Conservation (phyloP, 805 yeast species). For the Candida montana region DNA sequence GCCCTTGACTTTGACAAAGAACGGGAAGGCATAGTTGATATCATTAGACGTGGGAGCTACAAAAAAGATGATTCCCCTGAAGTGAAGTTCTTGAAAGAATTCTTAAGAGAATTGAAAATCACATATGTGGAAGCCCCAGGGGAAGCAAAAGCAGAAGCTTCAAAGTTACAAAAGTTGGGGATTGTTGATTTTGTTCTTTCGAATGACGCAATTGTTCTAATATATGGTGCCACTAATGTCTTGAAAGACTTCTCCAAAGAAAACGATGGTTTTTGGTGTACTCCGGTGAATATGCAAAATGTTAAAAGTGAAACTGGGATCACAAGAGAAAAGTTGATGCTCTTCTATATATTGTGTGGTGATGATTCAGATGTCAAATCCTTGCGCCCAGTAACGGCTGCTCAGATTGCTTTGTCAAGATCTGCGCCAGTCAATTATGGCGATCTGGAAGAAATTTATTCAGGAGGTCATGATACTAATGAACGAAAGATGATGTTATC, state of each 20-base stretch:
- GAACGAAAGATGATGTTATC: slow-evolving; percentile 16
- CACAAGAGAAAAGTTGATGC: slow-evolving; percentile 36
- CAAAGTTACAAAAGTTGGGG: slow-evolving; percentile 52
- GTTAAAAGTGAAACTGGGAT: slow-evolving; percentile 37
- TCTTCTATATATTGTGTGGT: slow-evolving; percentile 52
- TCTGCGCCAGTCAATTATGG: slow-evolving; percentile 17
- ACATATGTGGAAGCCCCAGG: slow-evolving; percentile 60
- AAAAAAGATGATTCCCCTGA: slow-evolving; percentile 14
- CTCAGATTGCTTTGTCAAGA: slow-evolving; percentile 30
- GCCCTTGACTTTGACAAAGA: slow-evolving; percentile 14
- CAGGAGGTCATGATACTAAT: neutral
- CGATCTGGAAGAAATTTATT: slow-evolving; percentile 27
- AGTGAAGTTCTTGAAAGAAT: slow-evolving; percentile 29
- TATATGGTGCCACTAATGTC: slow-evolving; percentile 65
- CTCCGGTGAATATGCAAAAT: slow-evolving; percentile 42
- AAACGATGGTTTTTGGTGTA: slow-evolving; percentile 44
- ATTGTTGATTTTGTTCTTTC: slow-evolving; percentile 69
- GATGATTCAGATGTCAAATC: slow-evolving; percentile 56
- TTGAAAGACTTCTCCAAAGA: slow-evolving; percentile 51
- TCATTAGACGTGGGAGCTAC: slow-evolving; percentile 1
- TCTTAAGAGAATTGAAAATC: slow-evolving; percentile 43
- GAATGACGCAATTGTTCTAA: slow-evolving; percentile 70
- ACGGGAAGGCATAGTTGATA: no score
- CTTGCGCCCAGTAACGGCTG: slow-evolving; percentile 44
- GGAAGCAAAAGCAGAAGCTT: slow-evolving; percentile 87